Conservation (phyloP, 495 filamentous ascomycete species). For the Aspergillus bertholletiae region DNA sequence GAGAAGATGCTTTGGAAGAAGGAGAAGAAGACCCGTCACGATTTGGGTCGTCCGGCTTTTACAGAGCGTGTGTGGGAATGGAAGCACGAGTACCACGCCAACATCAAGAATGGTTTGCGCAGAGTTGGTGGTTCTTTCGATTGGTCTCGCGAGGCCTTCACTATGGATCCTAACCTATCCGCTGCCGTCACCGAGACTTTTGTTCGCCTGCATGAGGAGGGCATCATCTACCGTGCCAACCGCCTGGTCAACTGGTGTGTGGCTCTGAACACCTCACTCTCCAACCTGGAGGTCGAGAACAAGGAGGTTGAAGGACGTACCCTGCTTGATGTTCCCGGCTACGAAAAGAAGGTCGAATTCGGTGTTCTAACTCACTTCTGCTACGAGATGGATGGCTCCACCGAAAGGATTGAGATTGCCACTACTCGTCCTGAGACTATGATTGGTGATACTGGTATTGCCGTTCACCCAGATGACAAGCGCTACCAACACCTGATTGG, state of each 20-base stretch:
- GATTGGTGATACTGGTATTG: slow-evolving; percentile 73
- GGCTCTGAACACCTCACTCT: slow-evolving; percentile 68
- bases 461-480: slow-evolving; percentile 72
- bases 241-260: slow-evolving; percentile 78
- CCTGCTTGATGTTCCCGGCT: slow-evolving; percentile 61
- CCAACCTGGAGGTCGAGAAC: slow-evolving; percentile 73
- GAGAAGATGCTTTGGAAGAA: slow-evolving; percentile 73
- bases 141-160: slow-evolving; percentile 69
- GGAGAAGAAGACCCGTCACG: slow-evolving; percentile 61
- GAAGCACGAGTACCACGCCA: slow-evolving; percentile 66
- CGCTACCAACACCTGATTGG: slow-evolving; percentile 62
- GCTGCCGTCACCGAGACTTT: slow-evolving; percentile 71
- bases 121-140: slow-evolving; percentile 62
- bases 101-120: slow-evolving; percentile 56
- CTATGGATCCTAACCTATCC: slow-evolving; percentile 64
- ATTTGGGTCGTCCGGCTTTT: slow-evolving; percentile 61
- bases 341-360: slow-evolving; percentile 67
- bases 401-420: slow-evolving; percentile 68
- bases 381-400: slow-evolving; percentile 62
- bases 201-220: slow-evolving; percentile 68
- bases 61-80: slow-evolving; percentile 61
- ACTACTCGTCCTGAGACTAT: slow-evolving; percentile 82
- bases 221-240: slow-evolving; percentile 72
- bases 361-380: slow-evolving; percentile 68
- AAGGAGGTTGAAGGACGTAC: slow-evolving; percentile 68